These are phyloP conservation scores for Acanthamoeba quina DNA, from an alignment of 208 protist species.

Conservation along the genomic window DNA sequence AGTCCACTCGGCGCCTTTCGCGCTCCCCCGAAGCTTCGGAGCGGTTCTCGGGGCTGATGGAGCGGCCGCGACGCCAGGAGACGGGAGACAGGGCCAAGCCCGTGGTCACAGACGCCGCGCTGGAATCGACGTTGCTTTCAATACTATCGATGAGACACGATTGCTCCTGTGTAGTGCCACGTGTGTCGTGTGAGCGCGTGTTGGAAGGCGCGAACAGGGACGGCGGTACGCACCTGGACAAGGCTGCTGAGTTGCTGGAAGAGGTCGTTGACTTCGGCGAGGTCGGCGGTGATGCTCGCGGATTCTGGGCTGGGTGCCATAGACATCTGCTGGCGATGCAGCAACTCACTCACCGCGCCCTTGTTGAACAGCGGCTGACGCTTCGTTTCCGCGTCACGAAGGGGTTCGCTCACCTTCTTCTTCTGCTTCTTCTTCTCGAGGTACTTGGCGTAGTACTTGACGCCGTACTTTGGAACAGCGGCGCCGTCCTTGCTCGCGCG, in stretches of 20 bases:
- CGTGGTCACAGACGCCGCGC: background rate
- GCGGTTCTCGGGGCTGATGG: no score
- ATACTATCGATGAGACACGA: background rate
- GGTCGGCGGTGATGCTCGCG: background rate
- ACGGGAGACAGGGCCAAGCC: no score
- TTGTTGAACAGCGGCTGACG: no score
- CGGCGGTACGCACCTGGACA: background rate
- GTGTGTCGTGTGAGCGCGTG: no score
- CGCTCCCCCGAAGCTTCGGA: no score
- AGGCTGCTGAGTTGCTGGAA: background rate
- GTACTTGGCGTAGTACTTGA: no score
- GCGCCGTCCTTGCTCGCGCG: background rate
- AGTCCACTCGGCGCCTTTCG: no score
- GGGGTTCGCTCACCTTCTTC: background rate
- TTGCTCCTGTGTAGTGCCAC: background rate
- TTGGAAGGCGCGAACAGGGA: no score
- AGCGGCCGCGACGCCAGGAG: no score
- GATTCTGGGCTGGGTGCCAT: background rate
- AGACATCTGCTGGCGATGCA: no score
- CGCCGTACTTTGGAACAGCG: no score
- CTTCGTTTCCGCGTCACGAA: background rate
- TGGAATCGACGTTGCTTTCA: background rate
- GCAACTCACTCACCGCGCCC: no score
- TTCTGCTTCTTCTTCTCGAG: background rate
- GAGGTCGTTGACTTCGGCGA: background rate